Evolutionary conservation across 177 flowering plant genomes (phyloP).

Genomic region (Tripterygium wilfordii): DNA sequence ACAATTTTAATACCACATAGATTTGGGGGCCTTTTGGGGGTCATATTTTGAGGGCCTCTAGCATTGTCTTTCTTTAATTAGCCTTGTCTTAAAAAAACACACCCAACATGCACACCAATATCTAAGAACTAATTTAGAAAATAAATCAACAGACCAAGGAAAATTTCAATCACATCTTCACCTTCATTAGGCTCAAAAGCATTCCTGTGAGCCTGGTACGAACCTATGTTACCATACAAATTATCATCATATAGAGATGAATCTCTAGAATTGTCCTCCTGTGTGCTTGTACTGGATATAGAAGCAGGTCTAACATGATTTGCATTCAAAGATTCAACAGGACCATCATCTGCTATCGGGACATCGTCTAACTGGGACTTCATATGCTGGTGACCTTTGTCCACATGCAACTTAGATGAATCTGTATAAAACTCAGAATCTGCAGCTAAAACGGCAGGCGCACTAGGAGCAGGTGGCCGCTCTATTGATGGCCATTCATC

Average conservation of each 20-base stretch:
- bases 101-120: too few relatives aligned
- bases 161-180: conserved; percentile 19
- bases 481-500: conserved; percentile 75
- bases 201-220: conserved; percentile 51
- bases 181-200: conserved; percentile 62
- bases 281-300: conserved; percentile 35
- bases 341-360: conserved; percentile 28
- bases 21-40: too few relatives aligned
- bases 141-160: neutral
- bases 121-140: too few relatives aligned
- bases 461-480: conserved; percentile 27
- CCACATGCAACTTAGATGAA: conserved; percentile 25
- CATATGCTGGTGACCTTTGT: conserved; percentile 27
- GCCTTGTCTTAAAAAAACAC: too few relatives aligned
- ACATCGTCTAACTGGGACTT: conserved; percentile 36
- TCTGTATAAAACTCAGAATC: conserved; percentile 30
- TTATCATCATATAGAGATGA: conserved; percentile 50
- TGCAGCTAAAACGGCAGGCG: conserved; percentile 30
- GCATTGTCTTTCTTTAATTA: too few relatives aligned
- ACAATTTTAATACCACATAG: too few relatives aligned
- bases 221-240: conserved; percentile 31
- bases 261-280: conserved; percentile 41
- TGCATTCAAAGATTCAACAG: conserved; percentile 24
- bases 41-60: too few relatives aligned
- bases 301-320: conserved; percentile 35